Evolutionary conservation across 2,329 filamentous ascomycete species (phyloP).

Genomic region (Ilyonectria destructans): DNA sequence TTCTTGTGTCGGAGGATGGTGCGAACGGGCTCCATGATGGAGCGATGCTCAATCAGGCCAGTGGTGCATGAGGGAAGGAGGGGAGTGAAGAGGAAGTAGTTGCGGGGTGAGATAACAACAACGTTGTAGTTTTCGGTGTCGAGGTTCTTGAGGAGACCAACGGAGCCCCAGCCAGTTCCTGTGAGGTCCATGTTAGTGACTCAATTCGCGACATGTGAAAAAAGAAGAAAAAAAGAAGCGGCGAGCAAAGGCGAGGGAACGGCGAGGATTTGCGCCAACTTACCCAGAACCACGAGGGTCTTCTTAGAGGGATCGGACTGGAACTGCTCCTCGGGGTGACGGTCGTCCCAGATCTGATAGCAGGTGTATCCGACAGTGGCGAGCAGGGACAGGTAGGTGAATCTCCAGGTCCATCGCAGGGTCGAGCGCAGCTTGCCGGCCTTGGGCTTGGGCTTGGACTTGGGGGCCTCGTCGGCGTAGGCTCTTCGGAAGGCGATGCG

Average conservation of each 20-base stretch:
- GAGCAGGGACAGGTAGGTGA: slow-evolving; percentile 83
- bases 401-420: slow-evolving; percentile 87
- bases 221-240: neutral
- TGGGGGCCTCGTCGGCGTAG: slow-evolving; percentile 68
- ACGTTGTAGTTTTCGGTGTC: slow-evolving; percentile 99
- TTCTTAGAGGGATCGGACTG: slow-evolving; percentile 92
- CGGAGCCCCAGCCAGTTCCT: slow-evolving; percentile 97
- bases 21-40: slow-evolving; percentile 99
- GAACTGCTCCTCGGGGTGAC: slow-evolving; percentile 85
- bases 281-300: slow-evolving; percentile 96
- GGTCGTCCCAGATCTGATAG: slow-evolving; percentile 87
- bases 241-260: neutral
- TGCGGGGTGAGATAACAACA: slow-evolving; percentile 95
- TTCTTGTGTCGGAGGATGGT: slow-evolving; percentile 97
- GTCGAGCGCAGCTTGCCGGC: slow-evolving; percentile 75
- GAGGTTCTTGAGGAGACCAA: slow-evolving; percentile 97
- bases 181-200: slow-evolving; percentile 44
- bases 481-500: slow-evolving; percentile 61
- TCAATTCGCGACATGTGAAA: slow-evolving; percentile 31
- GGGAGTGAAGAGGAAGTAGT: slow-evolving; percentile 99
- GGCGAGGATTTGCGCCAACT: slow-evolving; percentile 42
- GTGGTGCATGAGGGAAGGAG: slow-evolving; percentile 98
- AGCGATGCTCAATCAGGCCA: slow-evolving; percentile 97
- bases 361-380: slow-evolving; percentile 80
- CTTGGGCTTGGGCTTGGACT: slow-evolving; percentile 65